A percentile compares a stretch with the other conserved stretches of the same genome.
Evolutionary conservation across 192 early-diverging fungal genomes (phyloP).

Genomic region (Coemansia sp.): DNA sequence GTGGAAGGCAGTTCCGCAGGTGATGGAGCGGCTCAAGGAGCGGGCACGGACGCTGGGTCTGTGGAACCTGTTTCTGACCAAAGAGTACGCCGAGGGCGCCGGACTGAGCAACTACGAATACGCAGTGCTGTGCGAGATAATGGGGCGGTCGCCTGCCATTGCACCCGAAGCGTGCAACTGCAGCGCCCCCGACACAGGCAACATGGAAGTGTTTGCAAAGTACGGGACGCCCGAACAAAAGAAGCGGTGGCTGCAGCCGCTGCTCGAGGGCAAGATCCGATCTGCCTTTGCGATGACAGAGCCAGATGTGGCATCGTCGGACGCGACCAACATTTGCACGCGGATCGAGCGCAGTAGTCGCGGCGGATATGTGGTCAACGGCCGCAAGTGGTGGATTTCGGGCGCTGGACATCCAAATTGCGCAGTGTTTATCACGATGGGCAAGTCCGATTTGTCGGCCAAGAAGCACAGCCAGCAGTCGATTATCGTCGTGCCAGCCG

Average conservation of each 20-base stretch:
- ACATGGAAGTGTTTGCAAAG: conserved; percentile 99
- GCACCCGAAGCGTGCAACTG: conserved; percentile 96
- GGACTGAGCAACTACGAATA: conserved; percentile 96
- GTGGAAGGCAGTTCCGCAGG: conserved; percentile 80
- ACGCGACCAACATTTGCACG: conserved; percentile 96
- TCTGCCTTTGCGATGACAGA: conserved; percentile 99
- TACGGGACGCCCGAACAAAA: conserved; percentile 89
- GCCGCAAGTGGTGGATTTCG: conserved; percentile 98
- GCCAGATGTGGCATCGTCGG: conserved; percentile 90
- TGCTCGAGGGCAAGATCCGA: conserved; percentile 89
- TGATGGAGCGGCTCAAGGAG: conserved; percentile 87
- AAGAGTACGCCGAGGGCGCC: conserved; percentile 77
- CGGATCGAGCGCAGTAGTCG: conserved; percentile 64
- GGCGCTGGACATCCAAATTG: conserved; percentile 94
- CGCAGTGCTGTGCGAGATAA: conserved; percentile 85
- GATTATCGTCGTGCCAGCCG: conserved; percentile 84
- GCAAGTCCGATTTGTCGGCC: conserved; percentile 68
- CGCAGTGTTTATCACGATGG: conserved; percentile 89
- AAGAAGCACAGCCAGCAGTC: conserved; percentile 83
- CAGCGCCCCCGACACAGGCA: conserved; percentile 94
- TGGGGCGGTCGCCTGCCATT: conserved; percentile 74
- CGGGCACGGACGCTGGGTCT: conserved; percentile 85
- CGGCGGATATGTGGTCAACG: conserved; percentile 69
- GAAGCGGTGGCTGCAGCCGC: conserved; percentile 70
- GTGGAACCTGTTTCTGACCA: conserved; percentile 94